A percentile compares a stretch with the other conserved stretches of the same genome.
Evolutionary conservation across 805 yeast genomes (phyloP).

Genomic region (Metschnikowia sp.): DNA sequence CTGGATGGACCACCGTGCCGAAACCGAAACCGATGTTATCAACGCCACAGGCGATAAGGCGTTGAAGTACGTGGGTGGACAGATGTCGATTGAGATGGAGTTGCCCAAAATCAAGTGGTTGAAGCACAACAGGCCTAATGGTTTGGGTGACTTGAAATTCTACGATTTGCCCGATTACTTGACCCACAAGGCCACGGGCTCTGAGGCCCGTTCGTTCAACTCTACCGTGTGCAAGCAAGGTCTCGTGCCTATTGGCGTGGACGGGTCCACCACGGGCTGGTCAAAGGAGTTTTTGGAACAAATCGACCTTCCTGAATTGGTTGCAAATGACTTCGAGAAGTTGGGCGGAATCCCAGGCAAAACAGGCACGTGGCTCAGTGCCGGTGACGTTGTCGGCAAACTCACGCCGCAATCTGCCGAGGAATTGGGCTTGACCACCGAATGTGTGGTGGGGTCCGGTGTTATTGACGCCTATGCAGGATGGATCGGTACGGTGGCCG

Average conservation of each 20-base stretch:
- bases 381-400: conserved; percentile 87
- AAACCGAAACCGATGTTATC: conserved; percentile 71
- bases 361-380: conserved; percentile 72
- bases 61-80: conserved; percentile 91
- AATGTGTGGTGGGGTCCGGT: conserved; percentile 87
- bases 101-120: conserved; percentile 96
- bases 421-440: conserved; percentile 76
- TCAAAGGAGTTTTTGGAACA: conserved; percentile 67
- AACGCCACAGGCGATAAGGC: conserved; percentile 77
- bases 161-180: conserved; percentile 90
- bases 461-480: conserved; percentile 98
- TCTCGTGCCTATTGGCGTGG: conserved; percentile 87
- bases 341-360: conserved; percentile 80
- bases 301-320: conserved; percentile 74
- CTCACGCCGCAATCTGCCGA: conserved; percentile 65
- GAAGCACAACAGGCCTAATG: conserved; percentile 72
- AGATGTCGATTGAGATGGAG: conserved; percentile 98
- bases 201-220: conserved; percentile 83
- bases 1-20: conserved; percentile 99
- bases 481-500: conserved; percentile 98
- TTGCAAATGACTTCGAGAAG: conserved; percentile 68
- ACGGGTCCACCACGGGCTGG: conserved; percentile 87
- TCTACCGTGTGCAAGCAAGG: conserved; percentile 96
- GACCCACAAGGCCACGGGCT: conserved; percentile 86
- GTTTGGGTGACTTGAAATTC: conserved; percentile 64